phyloP scores from a whole-genome alignment of 805 yeast genomes.

The Suhomyces prunicola region DNA sequence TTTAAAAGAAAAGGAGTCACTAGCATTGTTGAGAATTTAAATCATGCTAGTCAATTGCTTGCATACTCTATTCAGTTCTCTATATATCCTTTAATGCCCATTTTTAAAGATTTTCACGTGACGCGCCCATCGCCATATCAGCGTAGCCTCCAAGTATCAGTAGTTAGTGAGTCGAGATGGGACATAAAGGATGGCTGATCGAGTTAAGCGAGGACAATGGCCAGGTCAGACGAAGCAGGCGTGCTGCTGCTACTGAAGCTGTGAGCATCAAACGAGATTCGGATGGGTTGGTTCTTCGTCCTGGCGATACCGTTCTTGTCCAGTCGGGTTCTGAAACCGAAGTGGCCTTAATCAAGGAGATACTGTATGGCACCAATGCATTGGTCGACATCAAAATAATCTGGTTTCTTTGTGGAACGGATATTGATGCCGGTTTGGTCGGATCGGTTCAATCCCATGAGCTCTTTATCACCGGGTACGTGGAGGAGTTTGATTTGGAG shows the following conservation, averaged over 20 bases:
- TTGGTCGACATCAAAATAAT: slow-evolving; percentile 48
- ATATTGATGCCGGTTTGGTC: slow-evolving; percentile 27
- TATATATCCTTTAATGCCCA: background rate
- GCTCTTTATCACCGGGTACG: slow-evolving; percentile 52
- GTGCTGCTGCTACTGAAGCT: slow-evolving; percentile 1
- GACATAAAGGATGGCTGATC: slow-evolving; percentile 37
- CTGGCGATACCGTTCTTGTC: slow-evolving; percentile 53
- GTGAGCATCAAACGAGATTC: slow-evolving; percentile 14
- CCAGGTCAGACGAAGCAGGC: slow-evolving; percentile 4
- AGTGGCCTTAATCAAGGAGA: slow-evolving; percentile 50
- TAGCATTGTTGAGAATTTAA: background rate
- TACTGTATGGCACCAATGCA: slow-evolving; percentile 47
- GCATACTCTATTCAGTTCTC: background rate
- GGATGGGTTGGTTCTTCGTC: slow-evolving; percentile 47
- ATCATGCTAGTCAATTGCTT: background rate
- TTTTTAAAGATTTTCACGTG: slow-evolving; percentile 1
- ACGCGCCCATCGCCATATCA: background rate
- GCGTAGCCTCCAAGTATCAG: background rate
- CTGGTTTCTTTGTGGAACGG: slow-evolving; percentile 44
- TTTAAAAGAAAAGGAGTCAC: background rate
- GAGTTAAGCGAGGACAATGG: slow-evolving; percentile 11
- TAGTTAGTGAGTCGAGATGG: slow-evolving; percentile 12
- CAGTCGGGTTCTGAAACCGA: slow-evolving; percentile 28
- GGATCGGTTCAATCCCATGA: slow-evolving; percentile 37
- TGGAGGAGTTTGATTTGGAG: slow-evolving; percentile 40